Evolutionary conservation across 352 stramenopile species (phyloP), one percentile per base, ranked within the genome.

Genomic region (Blastocystis sp.): DNA sequence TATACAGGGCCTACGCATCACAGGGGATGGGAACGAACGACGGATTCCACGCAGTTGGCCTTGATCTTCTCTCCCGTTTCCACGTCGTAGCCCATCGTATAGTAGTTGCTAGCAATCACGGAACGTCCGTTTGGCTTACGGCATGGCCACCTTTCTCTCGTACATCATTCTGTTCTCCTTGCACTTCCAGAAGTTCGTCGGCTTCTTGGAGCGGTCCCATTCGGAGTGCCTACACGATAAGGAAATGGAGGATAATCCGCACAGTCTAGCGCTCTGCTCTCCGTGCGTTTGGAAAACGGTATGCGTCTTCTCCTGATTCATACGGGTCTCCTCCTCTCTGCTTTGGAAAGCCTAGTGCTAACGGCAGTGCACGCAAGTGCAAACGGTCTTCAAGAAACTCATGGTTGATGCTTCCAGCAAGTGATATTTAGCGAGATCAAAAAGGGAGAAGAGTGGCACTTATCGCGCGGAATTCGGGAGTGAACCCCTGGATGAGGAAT

Each of bases 121-220:
- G 28, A 38, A 14, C 38, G 4, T 34, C 21, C 14, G 2, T 48
- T 69, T 0, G 11, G 19, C 60, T n/a, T 67, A 84, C 74, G 74
- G 74, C 65, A 48, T 45, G 1, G 45, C 66, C 56, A 69, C 45
- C 74, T 84, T 84, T 84, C 74, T 34, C 74, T 84, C 52, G 40
- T 84, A 84, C 21, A 84, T 38, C 74, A 84, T 56, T 43, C 66
- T 53, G 34, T 84, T 84, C 40, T 84, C 74, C 45, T 64, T 84
- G 74, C 74, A 84, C 74, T 84, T 84, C 74, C 74, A 84, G 34
- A 84, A 84, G 52, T 84, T 84, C 5, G 74, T 84, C 65, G 74
- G 74, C 74, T 84, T 84, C 74, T 28, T 84, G 4, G 74, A 84
- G 14, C 74, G 74, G 74, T 84, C 74, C 74, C 74, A 84, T 84